Percentiles rank a stretch among this genome's conserved stretches.
phyloP scores from a whole-genome alignment of 2,329 filamentous ascomycete species.

The Fusarium continuum region DNA sequence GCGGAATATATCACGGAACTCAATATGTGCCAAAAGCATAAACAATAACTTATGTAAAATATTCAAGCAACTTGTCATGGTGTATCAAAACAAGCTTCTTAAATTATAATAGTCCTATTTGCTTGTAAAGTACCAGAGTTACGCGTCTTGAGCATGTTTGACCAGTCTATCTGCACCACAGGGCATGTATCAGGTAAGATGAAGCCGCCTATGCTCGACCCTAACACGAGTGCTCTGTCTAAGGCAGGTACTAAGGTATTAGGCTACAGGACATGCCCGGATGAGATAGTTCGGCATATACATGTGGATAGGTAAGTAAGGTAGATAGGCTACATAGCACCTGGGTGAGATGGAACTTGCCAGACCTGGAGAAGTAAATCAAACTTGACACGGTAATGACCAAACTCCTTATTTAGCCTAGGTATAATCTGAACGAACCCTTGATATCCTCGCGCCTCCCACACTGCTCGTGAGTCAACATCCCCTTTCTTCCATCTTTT shows the following conservation, averaged over 20 bases:
- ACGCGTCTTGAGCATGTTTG: no score
- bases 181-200: no score
- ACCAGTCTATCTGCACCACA: background rate
- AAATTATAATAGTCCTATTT: background rate
- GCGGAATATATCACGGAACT: constrained; percentile 4
- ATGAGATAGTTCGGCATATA: no score
- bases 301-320: no score
- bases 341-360: background rate
- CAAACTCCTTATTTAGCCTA: constrained; percentile 41
- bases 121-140: background rate
- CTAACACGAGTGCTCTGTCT: no score
- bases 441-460: constrained; percentile 33
- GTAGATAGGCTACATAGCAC: no score
- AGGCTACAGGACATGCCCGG: no score
- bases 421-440: constrained; percentile 42
- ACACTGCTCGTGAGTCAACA: constrained; percentile 29
- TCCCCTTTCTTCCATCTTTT: background rate
- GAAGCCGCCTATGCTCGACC: no score
- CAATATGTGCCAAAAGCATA: background rate
- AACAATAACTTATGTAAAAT: background rate
- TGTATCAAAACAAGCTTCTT: background rate
- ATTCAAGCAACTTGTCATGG: no score
- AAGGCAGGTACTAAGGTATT: no score
- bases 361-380: no score
- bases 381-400: constrained; percentile 22